Evolutionary conservation across 768 basidiomycete genomes (phyloP).

Genomic region (Suillus tomentosus): DNA sequence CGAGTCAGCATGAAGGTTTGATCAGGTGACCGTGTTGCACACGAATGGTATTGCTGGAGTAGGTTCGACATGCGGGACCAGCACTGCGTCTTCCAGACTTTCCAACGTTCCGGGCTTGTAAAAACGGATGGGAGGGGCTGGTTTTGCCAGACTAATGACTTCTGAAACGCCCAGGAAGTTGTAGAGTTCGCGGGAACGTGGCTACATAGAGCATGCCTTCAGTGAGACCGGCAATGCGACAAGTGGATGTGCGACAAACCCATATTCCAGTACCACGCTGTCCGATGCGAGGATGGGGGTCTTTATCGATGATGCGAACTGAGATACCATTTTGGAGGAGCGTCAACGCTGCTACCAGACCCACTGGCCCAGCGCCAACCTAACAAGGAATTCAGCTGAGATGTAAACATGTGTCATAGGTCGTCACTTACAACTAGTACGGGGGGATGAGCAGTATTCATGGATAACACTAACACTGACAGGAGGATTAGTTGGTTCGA

Average conservation of each 20-base stretch:
- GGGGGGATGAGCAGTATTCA: slow-evolving; percentile 1
- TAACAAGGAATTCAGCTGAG: neutral
- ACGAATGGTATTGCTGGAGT: slow-evolving; percentile 32
- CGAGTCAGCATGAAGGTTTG: neutral
- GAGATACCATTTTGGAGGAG: slow-evolving; percentile 16
- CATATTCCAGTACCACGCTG: slow-evolving; percentile 42
- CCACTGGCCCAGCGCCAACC: slow-evolving; percentile 15
- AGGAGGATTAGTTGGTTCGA: neutral
- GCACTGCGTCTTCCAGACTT: slow-evolving; percentile 7
- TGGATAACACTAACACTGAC: neutral
- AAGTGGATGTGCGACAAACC: slow-evolving; percentile 23
- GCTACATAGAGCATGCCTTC: slow-evolving; percentile 28
- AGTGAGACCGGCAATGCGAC: neutral
- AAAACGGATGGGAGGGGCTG: slow-evolving; percentile 30
- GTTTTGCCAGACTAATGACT: slow-evolving; percentile 32
- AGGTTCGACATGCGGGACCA: slow-evolving; percentile 21
- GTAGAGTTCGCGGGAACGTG: slow-evolving; percentile 45
- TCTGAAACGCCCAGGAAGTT: slow-evolving; percentile 39
- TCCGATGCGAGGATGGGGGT: slow-evolving; percentile 34
- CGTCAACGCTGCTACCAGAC: slow-evolving; percentile 17
- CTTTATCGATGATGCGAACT: slow-evolving; percentile 17
- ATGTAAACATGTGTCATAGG: neutral
- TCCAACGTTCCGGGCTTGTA: slow-evolving; percentile 28
- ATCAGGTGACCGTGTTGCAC: slow-evolving; percentile 8
- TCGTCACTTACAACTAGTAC: slow-evolving; percentile 7